Percentiles rank a stretch among this genome's conserved stretches.
These are phyloP conservation scores for Coprinellus micaceus DNA, from an alignment of 768 basidiomycete species.

Conservation along the genomic window DNA sequence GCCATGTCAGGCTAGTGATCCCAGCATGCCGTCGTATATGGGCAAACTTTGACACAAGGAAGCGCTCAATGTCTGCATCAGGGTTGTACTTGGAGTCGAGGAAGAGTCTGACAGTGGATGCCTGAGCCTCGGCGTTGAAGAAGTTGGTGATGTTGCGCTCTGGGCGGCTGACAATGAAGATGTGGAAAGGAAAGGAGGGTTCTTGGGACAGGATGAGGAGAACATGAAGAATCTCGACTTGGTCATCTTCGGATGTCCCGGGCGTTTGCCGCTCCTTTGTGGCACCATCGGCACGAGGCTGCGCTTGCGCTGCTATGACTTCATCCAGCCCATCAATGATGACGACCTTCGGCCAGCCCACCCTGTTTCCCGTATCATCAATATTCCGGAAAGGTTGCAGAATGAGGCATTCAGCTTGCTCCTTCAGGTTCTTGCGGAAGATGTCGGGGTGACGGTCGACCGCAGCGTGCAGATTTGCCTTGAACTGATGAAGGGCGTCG, in stretches of 20 bases:
- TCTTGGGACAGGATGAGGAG: neutral
- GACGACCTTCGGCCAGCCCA: neutral
- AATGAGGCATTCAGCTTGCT: no score
- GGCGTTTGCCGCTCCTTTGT: neutral
- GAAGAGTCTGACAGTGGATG: neutral
- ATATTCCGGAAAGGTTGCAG: no score
- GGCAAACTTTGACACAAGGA: neutral
- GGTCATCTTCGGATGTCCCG: neutral
- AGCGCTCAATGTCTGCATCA: neutral
- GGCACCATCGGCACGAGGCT: no score
- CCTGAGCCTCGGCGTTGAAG: neutral
- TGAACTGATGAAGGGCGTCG: neutral
- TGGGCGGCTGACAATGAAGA: constrained; percentile 7
- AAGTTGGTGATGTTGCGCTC: neutral
- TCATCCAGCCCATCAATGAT: constrained; percentile 14
- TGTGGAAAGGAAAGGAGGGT: neutral
- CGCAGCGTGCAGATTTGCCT: neutral
- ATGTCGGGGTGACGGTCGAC: neutral
- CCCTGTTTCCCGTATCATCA: no score
- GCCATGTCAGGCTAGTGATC: neutral
- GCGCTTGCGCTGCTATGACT: neutral
- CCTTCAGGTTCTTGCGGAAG: neutral
- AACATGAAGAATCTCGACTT: constrained; percentile 2
- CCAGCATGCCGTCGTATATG: neutral
- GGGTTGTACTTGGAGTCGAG: constrained; percentile 4